Evolutionary conservation across 2,329 filamentous ascomycete genomes (phyloP).

Genomic region (Sporothrix protearum): DNA sequence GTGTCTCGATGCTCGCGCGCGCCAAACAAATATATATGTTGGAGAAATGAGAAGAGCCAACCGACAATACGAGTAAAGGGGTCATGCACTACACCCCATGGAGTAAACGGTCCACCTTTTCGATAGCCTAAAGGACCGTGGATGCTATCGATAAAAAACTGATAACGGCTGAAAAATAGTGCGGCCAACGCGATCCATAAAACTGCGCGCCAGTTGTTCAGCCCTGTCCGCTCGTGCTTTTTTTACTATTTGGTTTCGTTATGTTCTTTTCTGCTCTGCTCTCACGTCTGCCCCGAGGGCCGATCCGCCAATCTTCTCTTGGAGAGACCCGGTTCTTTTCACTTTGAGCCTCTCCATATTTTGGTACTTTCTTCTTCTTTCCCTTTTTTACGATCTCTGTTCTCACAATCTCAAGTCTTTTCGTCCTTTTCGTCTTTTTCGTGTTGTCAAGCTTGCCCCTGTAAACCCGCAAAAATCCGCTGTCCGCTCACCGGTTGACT

Average conservation of each 20-base stretch:
- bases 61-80: too few species aligned
- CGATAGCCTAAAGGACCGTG: neutral
- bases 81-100: neutral
- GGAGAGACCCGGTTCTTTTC: neutral
- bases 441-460: neutral
- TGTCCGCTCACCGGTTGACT: neutral
- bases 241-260: neutral
- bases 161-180: neutral
- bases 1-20: slow-evolving; percentile 2
- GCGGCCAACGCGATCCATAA: neutral
- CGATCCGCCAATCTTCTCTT: neutral
- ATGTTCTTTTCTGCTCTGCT: too few species aligned
- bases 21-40: slow-evolving; percentile 13
- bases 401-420: neutral
- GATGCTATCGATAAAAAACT: neutral
- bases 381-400: neutral
- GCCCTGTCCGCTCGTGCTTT: neutral
- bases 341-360: neutral
- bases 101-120: neutral
- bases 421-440: neutral
- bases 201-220: neutral
- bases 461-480: neutral
- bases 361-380: too few species aligned
- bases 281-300: neutral
- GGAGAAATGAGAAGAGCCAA: neutral